phyloP scores from a whole-genome alignment of 306 rosid genomes.

The Vicia villosa region DNA sequence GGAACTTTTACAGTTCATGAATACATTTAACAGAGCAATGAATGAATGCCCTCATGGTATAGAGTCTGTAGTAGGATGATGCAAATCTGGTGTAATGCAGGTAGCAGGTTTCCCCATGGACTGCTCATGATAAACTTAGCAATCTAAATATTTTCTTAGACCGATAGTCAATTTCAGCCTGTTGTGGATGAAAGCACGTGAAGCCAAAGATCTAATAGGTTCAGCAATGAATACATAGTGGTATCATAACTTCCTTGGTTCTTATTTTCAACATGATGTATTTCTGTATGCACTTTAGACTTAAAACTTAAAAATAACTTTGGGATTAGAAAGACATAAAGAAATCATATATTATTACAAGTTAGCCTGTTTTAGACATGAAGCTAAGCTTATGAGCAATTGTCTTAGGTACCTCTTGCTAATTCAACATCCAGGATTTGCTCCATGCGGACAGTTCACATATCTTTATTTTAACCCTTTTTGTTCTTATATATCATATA shows the following conservation, averaged over 20 bases:
- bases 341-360: conserved; percentile 20
- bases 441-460: conserved; percentile 9
- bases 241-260: conserved; percentile 43
- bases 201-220: conserved; percentile 76
- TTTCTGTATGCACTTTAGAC: conserved; percentile 23
- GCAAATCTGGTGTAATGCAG: too few species aligned
- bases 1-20: too few species aligned
- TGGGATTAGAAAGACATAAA: not conserved
- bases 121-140: too few species aligned
- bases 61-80: too few species aligned
- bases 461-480: conserved; percentile 23
- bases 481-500: conserved; percentile 52
- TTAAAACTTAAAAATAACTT: not conserved
- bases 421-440: conserved; percentile 5
- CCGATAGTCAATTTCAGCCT: too few species aligned
- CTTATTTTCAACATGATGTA: conserved; percentile 2
- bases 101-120: too few species aligned
- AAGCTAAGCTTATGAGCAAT: not conserved
- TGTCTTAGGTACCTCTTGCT: not conserved
- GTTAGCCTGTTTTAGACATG: conserved; percentile 5
- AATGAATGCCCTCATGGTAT: too few species aligned
- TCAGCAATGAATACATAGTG: conserved; percentile 97
- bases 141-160: too few species aligned
- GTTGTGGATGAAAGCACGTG: conserved; percentile 76
- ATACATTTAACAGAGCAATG: too few species aligned